A percentile compares a stretch with the other conserved stretches of the same genome.
These are phyloP conservation scores for Leishmania lainsoni DNA, from an alignment of 208 protist species.

Conservation along the genomic window DNA sequence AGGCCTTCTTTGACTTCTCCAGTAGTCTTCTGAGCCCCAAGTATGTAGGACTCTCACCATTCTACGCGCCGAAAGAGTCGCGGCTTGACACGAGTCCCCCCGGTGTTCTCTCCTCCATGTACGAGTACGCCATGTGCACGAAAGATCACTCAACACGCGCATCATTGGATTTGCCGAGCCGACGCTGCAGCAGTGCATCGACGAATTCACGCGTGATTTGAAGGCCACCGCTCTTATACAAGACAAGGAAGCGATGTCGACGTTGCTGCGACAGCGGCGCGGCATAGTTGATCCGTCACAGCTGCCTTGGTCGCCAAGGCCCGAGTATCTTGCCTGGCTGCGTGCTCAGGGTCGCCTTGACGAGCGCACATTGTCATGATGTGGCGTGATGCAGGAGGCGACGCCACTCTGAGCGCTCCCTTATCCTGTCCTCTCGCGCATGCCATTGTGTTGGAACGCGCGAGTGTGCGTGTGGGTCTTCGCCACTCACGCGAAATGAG, in stretches of 20 bases:
- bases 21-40: slow-evolving; percentile 78
- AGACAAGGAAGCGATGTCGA: slow-evolving; percentile 33
- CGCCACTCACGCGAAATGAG: not conserved
- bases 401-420: not conserved
- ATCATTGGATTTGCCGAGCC: slow-evolving; percentile 90
- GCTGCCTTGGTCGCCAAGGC: slow-evolving; percentile 76
- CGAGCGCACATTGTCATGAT: not conserved
- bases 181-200: slow-evolving; percentile 77
- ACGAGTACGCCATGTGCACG: slow-evolving; percentile 76
- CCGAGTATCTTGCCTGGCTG: slow-evolving; percentile 75
- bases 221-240: slow-evolving; percentile 51
- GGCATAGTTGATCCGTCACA: slow-evolving; percentile 53
- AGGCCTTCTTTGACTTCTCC: slow-evolving; percentile 73
- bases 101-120: slow-evolving; percentile 38
- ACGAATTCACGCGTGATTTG: slow-evolving; percentile 58
- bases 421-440: not conserved
- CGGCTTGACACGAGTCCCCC: slow-evolving; percentile 45
- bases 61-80: slow-evolving; percentile 39
- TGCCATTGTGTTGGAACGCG: not conserved
- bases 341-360: slow-evolving; percentile 49
- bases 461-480: not conserved
- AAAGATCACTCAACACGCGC: slow-evolving; percentile 80
- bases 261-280: slow-evolving; percentile 44
- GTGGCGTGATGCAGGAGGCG: not conserved
- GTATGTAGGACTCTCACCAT: slow-evolving; percentile 64